phyloP scores from a whole-genome alignment of 352 stramenopile species.

The Pythium vanterpoolii region DNA sequence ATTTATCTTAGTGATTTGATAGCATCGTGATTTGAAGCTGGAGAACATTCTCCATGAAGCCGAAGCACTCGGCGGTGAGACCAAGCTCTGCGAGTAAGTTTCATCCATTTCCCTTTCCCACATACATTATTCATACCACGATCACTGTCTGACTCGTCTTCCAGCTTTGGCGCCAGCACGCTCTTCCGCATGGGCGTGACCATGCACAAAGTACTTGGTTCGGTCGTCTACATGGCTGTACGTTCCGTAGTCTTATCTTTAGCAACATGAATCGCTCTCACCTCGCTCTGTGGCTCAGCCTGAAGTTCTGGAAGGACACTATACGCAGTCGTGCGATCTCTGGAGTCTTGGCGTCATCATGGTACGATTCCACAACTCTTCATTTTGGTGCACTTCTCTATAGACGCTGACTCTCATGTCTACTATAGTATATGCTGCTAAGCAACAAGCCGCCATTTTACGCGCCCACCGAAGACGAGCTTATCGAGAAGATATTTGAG shows the following conservation, averaged over 20 bases:
- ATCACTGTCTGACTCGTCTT: neutral
- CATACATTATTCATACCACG: neutral
- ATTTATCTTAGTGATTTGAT: neutral
- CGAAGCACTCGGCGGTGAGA: slow-evolving; percentile 40
- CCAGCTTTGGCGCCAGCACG: slow-evolving; percentile 77
- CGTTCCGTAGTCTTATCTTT: slow-evolving; percentile 11
- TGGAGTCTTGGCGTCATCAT: slow-evolving; percentile 85
- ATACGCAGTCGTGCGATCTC: slow-evolving; percentile 71
- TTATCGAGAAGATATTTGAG: slow-evolving; percentile 74
- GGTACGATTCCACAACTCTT: slow-evolving; percentile 30
- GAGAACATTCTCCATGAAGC: slow-evolving; percentile 81
- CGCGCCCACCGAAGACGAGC: slow-evolving; percentile 60
- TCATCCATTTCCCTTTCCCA: neutral
- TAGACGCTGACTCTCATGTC: neutral
- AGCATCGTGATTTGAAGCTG: slow-evolving; percentile 80
- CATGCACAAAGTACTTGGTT: slow-evolving; percentile 80
- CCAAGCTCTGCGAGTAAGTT: slow-evolving; percentile 82
- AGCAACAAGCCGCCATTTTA: slow-evolving; percentile 75
- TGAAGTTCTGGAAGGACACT: slow-evolving; percentile 67
- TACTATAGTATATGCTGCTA: slow-evolving; percentile 71
- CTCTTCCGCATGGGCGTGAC: slow-evolving; percentile 69
- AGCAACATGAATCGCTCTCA: neutral
- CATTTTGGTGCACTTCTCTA: neutral
- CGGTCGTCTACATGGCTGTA: slow-evolving; percentile 84
- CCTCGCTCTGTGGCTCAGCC: slow-evolving; percentile 25